Evolutionary conservation across 345 rosid genomes (phyloP).

Genomic region (Pugionium cornutum): DNA sequence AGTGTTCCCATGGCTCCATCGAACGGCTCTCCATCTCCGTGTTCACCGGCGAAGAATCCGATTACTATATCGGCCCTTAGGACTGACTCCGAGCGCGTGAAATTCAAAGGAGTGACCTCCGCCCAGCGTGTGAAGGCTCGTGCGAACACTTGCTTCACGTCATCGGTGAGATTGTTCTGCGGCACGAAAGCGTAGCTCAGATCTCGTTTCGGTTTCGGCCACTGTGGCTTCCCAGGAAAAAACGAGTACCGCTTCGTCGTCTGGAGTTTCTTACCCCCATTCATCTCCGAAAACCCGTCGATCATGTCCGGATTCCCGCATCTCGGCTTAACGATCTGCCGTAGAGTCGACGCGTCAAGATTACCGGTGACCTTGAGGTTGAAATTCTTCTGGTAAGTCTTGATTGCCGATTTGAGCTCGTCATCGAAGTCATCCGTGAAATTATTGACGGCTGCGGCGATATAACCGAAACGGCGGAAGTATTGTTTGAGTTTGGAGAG

Average conservation of each 20-base stretch:
- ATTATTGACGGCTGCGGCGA: conserved; percentile 30
- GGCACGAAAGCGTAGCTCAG: conserved; percentile 68
- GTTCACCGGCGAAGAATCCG: conserved; percentile 76
- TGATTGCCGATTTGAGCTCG: conserved; percentile 52
- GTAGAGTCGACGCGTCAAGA: conserved; percentile 58
- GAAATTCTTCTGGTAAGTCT: conserved; percentile 66
- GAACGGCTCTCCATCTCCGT: conserved; percentile 90
- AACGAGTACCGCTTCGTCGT: conserved; percentile 61
- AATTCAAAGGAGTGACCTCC: conserved; percentile 61
- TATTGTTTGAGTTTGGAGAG: conserved; percentile 68
- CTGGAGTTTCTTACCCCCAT: conserved; percentile 47
- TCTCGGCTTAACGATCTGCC: conserved; percentile 54
- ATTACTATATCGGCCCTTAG: conserved; percentile 56
- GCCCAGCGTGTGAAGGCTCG: conserved; percentile 79
- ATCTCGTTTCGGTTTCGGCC: conserved; percentile 54
- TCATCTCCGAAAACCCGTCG: conserved; percentile 71
- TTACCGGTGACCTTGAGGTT: conserved; percentile 63
- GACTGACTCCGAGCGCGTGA: conserved; percentile 48
- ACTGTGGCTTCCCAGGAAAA: conserved; percentile 67
- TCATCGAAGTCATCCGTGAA: conserved; percentile 71
- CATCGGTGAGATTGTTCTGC: conserved; percentile 45
- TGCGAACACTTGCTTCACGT: conserved; percentile 54
- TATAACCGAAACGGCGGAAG: conserved; percentile 78
- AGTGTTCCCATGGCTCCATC: conserved; percentile 84
- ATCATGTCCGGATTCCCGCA: conserved; percentile 77